A percentile compares a stretch with the other conserved stretches of the same genome.
phyloP scores from a whole-genome alignment of 768 basidiomycete species.

The Scleroderma bovista region DNA sequence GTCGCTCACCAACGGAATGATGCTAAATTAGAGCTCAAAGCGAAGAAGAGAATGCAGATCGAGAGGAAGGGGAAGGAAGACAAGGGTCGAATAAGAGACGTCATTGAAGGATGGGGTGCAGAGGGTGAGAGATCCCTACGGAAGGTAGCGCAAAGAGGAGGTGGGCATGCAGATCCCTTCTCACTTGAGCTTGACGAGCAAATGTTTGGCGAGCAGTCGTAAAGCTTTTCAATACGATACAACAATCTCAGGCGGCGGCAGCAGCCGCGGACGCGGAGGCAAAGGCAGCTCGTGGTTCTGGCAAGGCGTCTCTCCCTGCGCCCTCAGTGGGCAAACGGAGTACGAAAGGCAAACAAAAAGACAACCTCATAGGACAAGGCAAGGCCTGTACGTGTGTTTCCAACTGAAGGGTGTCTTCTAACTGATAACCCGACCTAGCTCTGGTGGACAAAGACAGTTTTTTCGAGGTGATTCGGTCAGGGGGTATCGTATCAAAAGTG shows the following conservation, averaged over 20 bases:
- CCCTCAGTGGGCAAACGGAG: conserved; percentile 46
- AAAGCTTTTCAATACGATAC: conserved; percentile 82
- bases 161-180: conserved; percentile 33
- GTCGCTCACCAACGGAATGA: conserved; percentile 63
- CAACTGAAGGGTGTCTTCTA: conserved; percentile 3
- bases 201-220: conserved; percentile 45
- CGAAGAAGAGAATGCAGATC: conserved; percentile 63
- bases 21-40: conserved; percentile 67
- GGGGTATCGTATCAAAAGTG: conserved; percentile 69
- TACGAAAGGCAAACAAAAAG: conserved; percentile 46
- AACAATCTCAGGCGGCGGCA: conserved; percentile 66
- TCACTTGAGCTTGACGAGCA: background rate
- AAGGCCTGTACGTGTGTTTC: conserved; percentile 46
- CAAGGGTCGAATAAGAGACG: conserved; percentile 57
- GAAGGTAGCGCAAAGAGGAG: conserved; percentile 84
- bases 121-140: conserved; percentile 70
- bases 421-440: conserved; percentile 31
- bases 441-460: conserved; percentile 67
- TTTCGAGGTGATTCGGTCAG: conserved; percentile 78
- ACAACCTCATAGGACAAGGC: conserved; percentile 47
- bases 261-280: conserved; percentile 48
- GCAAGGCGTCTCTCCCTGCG: conserved; percentile 68
- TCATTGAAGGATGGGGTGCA: conserved; percentile 86
- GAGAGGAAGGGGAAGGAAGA: conserved; percentile 76
- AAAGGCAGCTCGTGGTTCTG: conserved; percentile 61